Conservation (phyloP, 2,329 filamentous ascomycete genomes). For the Penicillium sp. region DNA sequence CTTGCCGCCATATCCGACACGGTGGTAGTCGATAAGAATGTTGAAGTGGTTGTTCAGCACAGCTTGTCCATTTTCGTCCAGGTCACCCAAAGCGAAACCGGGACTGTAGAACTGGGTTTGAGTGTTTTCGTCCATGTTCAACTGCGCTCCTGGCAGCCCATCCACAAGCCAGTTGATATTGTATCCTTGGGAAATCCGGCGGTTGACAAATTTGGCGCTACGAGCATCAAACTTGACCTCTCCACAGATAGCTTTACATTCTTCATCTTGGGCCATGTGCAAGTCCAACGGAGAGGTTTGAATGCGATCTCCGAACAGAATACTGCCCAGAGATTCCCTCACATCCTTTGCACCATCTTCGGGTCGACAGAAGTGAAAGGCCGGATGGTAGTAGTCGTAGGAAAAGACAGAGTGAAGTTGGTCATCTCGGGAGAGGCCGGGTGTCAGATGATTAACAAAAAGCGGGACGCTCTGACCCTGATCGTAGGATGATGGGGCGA, state of each 20-base stretch:
- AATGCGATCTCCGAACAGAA: slow-evolving; percentile 95
- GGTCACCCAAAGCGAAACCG: slow-evolving; percentile 75
- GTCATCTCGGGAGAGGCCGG: slow-evolving; percentile 75
- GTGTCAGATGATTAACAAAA: slow-evolving; percentile 89
- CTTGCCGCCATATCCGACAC: slow-evolving; percentile 57
- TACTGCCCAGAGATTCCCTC: slow-evolving; percentile 89
- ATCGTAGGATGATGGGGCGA: slow-evolving; percentile 90
- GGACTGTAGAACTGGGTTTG: slow-evolving; percentile 83
- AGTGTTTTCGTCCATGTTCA: slow-evolving; percentile 73
- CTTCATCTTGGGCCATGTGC: slow-evolving; percentile 81
- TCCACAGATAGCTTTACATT: slow-evolving; percentile 78
- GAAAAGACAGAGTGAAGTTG: slow-evolving; percentile 89
- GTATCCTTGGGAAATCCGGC: slow-evolving; percentile 79
- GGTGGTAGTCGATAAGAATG: slow-evolving; percentile 89
- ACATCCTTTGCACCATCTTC: slow-evolving; percentile 74
- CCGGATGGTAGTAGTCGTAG: slow-evolving; percentile 91
- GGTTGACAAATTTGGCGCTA: slow-evolving; percentile 77
- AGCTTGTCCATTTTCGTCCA: slow-evolving; percentile 56
- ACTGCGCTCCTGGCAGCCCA: slow-evolving; percentile 85
- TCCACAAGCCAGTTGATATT: slow-evolving; percentile 96
- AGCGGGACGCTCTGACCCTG: slow-evolving; percentile 77
- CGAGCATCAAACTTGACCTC: slow-evolving; percentile 64
- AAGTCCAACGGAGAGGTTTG: slow-evolving; percentile 94
- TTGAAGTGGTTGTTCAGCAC: slow-evolving; percentile 93
- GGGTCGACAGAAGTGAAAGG: slow-evolving; percentile 86